A percentile compares a stretch with the other conserved stretches of the same genome.
phyloP scores from a whole-genome alignment of 2,329 filamentous ascomycete genomes.

The Penicillium psychrosexuale region DNA sequence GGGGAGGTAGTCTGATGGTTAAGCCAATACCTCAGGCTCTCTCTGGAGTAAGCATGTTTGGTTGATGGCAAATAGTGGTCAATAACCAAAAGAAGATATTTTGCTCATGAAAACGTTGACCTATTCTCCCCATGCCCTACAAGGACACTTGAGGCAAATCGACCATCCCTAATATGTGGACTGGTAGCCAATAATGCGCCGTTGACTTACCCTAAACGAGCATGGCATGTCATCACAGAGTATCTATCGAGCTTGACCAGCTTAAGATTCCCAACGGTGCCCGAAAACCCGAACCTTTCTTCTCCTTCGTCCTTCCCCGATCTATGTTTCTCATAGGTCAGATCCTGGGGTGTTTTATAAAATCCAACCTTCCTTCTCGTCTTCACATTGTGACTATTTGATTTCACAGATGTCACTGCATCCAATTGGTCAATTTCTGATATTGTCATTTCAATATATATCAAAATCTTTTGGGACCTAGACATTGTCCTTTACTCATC shows the following conservation, averaged over 20 bases:
- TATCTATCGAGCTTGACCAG: conserved; percentile 9
- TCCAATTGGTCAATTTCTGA: not conserved
- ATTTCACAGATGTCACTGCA: not conserved
- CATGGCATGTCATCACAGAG: conserved; percentile 16
- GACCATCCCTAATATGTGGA: conserved; percentile 3
- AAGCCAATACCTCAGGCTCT: conserved; percentile 8
- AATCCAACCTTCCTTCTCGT: conserved; percentile 6
- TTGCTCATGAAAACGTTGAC: conserved; percentile 15
- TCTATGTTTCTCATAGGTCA: conserved; percentile 10
- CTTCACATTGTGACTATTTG: not conserved
- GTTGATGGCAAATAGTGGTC: conserved; percentile 19
- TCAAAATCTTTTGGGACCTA: not conserved
- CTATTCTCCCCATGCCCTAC: conserved; percentile 14
- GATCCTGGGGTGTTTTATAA: conserved; percentile 13
- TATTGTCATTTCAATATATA: conserved; percentile 1
- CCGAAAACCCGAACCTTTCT: not conserved
- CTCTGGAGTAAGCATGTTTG: not conserved
- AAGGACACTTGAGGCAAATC: conserved; percentile 7
- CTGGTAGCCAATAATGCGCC: conserved; percentile 17
- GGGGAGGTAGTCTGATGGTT: conserved; percentile 9
- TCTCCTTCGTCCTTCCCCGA: not conserved
- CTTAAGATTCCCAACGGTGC: conserved; percentile 4
- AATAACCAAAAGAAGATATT: conserved; percentile 3
- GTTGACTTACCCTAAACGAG: conserved; percentile 4
- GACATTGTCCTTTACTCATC: not conserved